Conservation (phyloP, 768 basidiomycete genomes). For the Boletus rubescentipes region DNA sequence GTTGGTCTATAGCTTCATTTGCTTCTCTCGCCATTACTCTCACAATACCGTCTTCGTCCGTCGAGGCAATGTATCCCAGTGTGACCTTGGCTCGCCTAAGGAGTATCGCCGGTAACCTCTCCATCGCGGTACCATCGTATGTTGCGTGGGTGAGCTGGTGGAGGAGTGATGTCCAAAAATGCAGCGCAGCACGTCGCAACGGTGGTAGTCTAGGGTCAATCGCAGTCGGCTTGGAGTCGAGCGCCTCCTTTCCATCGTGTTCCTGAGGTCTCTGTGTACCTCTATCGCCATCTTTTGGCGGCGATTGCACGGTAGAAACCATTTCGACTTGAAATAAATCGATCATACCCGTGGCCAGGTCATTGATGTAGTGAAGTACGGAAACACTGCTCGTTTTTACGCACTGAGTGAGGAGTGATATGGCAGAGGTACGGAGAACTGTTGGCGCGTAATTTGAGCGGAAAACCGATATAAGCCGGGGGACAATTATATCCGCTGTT, state of each 20-base stretch:
- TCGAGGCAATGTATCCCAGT: slow-evolving; percentile 64
- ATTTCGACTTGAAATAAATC: slow-evolving; percentile 75
- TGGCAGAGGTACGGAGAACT: slow-evolving; percentile 64
- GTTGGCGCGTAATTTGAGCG: slow-evolving; percentile 64
- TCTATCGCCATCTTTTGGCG: slow-evolving; percentile 18
- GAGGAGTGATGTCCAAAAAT: slow-evolving; percentile 73
- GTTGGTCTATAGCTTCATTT: slow-evolving; percentile 49
- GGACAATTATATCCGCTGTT: slow-evolving; percentile 69
- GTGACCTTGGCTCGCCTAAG: slow-evolving; percentile 56
- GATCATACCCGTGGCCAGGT: slow-evolving; percentile 66
- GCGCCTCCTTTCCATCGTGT: slow-evolving; percentile 15
- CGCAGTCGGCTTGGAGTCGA: slow-evolving; percentile 60
- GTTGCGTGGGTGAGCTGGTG: slow-evolving; percentile 52
- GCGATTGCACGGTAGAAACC: slow-evolving; percentile 23
- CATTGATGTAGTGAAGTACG: slow-evolving; percentile 58
- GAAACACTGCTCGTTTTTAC: slow-evolving; percentile 63
- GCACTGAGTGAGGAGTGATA: slow-evolving; percentile 74
- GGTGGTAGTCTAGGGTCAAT: slow-evolving; percentile 67
- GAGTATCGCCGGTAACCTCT: slow-evolving; percentile 29
- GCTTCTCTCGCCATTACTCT: slow-evolving; percentile 77
- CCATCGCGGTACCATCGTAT: slow-evolving; percentile 39
- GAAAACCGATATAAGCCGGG: slow-evolving; percentile 64
- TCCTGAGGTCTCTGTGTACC: slow-evolving; percentile 4
- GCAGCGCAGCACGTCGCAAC: slow-evolving; percentile 81
- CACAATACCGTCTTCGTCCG: slow-evolving; percentile 72